Percentiles rank a stretch among this genome's conserved stretches.
Evolutionary conservation across 345 rosid species (phyloP).

Genomic region (Boechera stricta): DNA sequence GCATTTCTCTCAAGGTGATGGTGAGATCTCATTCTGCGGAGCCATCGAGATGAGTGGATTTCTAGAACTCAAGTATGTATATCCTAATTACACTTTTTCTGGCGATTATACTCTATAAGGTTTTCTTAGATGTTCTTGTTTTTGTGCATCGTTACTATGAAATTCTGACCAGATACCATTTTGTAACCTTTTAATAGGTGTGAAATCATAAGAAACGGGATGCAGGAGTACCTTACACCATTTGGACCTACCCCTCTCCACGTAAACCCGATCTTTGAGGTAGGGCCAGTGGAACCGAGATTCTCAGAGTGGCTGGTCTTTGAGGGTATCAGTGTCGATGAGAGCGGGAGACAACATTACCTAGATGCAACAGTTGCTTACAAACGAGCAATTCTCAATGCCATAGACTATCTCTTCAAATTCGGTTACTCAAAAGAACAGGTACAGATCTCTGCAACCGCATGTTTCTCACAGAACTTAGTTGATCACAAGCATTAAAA

Average conservation of each 20-base stretch:
- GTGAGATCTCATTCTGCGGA: conserved; percentile 92
- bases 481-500: conserved; percentile 21
- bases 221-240: conserved; percentile 94
- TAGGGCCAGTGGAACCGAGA: conserved; percentile 92
- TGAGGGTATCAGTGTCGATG: conserved; percentile 92
- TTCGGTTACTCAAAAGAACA: conserved; percentile 96
- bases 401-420: conserved; percentile 84
- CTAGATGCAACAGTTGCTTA: conserved; percentile 88
- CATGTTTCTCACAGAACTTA: neutral
- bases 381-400: conserved; percentile 89
- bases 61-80: conserved; percentile 73
- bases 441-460: conserved; percentile 48
- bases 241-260: conserved; percentile 94
- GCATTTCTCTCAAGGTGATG: conserved; percentile 99
- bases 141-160: neutral
- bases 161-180: neutral
- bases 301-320: conserved; percentile 96
- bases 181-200: conserved; percentile 52
- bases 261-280: conserved; percentile 91
- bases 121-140: conserved; percentile 4
- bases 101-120: neutral
- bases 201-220: conserved; percentile 79
- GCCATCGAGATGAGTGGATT: conserved; percentile 98
- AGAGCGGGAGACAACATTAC: conserved; percentile 82
- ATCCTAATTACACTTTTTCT: neutral